Conservation (phyloP, 169 alveolate species). For the Eimeria acervulina region DNA sequence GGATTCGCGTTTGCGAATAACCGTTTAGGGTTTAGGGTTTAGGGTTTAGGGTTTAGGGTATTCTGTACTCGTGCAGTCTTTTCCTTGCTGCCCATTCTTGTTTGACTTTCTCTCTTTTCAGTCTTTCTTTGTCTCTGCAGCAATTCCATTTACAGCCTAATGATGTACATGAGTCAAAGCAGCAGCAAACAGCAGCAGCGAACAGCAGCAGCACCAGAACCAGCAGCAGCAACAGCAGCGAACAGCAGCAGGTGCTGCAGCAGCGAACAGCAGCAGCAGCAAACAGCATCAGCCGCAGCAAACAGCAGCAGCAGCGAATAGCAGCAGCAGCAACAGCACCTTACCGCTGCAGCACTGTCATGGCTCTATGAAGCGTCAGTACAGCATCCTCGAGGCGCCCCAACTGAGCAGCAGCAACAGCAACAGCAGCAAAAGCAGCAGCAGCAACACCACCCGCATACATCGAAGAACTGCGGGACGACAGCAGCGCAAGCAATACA, state of each 20-base stretch:
- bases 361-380: slow-evolving; percentile 47
- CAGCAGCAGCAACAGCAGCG: too few relatives aligned
- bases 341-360: slow-evolving; percentile 36
- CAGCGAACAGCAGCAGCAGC: too few relatives aligned
- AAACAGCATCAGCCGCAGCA: too few relatives aligned
- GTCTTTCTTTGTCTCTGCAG: slow-evolving; percentile 57
- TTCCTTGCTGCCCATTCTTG: slow-evolving; percentile 43
- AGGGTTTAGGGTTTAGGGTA: slow-evolving; percentile 31
- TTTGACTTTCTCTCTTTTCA: slow-evolving; percentile 3
- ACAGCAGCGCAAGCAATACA: neutral
- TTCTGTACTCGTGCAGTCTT: slow-evolving; percentile 5
- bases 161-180: too few relatives aligned
- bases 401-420: slow-evolving; percentile 18
- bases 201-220: too few relatives aligned
- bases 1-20: neutral
- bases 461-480: neutral
- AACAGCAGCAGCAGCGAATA: too few relatives aligned
- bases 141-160: neutral
- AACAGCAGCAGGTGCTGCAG: too few relatives aligned
- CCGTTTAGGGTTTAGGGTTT: neutral
- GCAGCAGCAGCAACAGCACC: too few relatives aligned
- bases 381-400: slow-evolving; percentile 28
- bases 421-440: slow-evolving; percentile 13
- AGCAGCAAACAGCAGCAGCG: too few relatives aligned
- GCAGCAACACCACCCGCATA: neutral